Evolutionary conservation across 2,329 filamentous ascomycete species (phyloP), one percentile per base, ranked within the genome.

Genomic region (Samsoniella hepiali): DNA sequence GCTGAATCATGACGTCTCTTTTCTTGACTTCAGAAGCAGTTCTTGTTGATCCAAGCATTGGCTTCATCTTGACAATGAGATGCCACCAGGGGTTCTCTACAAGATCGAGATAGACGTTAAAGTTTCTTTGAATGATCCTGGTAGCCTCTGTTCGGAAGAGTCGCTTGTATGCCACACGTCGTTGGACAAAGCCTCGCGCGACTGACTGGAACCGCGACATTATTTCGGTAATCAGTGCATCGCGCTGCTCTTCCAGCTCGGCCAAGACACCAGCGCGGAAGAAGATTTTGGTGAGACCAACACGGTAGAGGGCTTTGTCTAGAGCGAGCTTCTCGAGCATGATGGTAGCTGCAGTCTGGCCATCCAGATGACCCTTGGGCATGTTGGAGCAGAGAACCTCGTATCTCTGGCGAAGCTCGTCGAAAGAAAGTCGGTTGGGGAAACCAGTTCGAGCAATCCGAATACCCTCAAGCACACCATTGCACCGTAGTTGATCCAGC

Each of bases 401-500:
- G 74, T 99, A 99, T 66, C 95, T 88, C 71, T 96, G 91, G 61
- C 95, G 88, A 78, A 99, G 99, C 72, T 99, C 96, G 3, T 91
- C 85, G 73, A 99, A 99, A 0, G 91, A 85, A 38, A 99, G 82
- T 68, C 95, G 85, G 73, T 99, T 99, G 58, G 95, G 95, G 74
- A 99, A 99, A 31, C 95, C 95, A 5, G 96, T 99, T 53, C 95
- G 88, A 31, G 95, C 95, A 75, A 99, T 99, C 65, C 95, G 87
- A 72, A 99, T 99, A 66, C 95, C 95, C 78, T 99, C 95, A n/a
- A 99, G 82, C 3, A 99, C 95, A 90, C 95, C 95, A 74, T 99
- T 99, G 78, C 95, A 99, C 59, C 95, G 88, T n/a, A 99, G 81
- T 74, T 99, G 96, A 71, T 99, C 95, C 6, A 99, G 83, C 1